Percentiles rank a stretch among this genome's conserved stretches.
Evolutionary conservation across 2,329 filamentous ascomycete genomes (phyloP).

Genomic region (Clarireedia hainanense): DNA sequence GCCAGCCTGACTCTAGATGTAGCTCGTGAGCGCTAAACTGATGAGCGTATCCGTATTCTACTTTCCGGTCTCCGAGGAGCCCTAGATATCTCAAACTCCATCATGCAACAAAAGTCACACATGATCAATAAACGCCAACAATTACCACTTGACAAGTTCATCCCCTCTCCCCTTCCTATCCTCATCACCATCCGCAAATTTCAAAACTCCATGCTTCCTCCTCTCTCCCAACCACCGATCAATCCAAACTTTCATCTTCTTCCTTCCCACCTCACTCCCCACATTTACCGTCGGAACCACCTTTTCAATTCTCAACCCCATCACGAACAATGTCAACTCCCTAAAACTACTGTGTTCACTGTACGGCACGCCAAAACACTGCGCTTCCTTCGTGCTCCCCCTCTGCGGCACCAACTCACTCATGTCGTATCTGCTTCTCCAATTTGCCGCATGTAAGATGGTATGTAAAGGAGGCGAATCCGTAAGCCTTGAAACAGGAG

Average conservation of each 20-base stretch:
- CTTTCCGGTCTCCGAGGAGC: neutral
- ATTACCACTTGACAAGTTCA: neutral
- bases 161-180: neutral
- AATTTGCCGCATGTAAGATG: slow-evolving; percentile 53
- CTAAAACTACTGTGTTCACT: slow-evolving; percentile 93
- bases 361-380: slow-evolving; percentile 92
- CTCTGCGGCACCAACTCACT: slow-evolving; percentile 71
- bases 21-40: no score
- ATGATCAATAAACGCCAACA: neutral
- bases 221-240: slow-evolving; percentile 55
- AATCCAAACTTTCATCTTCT: slow-evolving; percentile 57
- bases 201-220: slow-evolving; percentile 45
- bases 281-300: slow-evolving; percentile 91
- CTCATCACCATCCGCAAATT: slow-evolving; percentile 20
- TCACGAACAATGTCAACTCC: slow-evolving; percentile 89
- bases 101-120: neutral
- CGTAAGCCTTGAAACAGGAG: slow-evolving; percentile 54
- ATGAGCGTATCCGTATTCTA: no score
- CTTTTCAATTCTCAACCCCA: slow-evolving; percentile 76
- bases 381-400: slow-evolving; percentile 72
- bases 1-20: no score
- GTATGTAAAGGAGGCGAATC: slow-evolving; percentile 56
- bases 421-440: slow-evolving; percentile 67
- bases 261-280: slow-evolving; percentile 48
- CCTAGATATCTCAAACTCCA: neutral